These are phyloP conservation scores for Salvia miltiorrhiza DNA, from an alignment of 257 asterid species.

Conservation along the genomic window DNA sequence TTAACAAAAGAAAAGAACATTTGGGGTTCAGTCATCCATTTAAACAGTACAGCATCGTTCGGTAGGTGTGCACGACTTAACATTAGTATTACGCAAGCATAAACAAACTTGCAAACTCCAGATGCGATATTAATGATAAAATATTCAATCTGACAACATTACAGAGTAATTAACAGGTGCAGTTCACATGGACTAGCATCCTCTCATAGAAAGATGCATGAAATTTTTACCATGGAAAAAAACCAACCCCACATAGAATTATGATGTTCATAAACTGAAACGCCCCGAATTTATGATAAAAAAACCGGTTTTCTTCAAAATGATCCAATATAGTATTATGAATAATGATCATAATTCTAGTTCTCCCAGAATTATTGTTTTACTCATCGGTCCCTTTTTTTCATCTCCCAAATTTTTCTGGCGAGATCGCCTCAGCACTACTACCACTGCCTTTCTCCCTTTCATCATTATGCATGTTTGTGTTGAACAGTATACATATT, in stretches of 20 bases:
- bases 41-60: neutral
- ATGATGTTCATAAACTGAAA: constrained; percentile 1
- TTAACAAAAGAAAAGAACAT: neutral
- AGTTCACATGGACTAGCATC: neutral
- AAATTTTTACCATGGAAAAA: neutral
- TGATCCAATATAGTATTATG: neutral
- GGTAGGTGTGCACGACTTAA: neutral
- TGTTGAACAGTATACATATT: too few species aligned
- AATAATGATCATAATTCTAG: neutral
- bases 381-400: neutral
- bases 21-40: constrained; percentile 8
- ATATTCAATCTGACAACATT: neutral
- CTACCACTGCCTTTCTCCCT: too few species aligned
- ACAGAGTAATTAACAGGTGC: neutral
- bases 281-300: neutral
- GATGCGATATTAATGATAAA: neutral
- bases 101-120: neutral
- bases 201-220: neutral
- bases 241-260: neutral
- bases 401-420: too few species aligned
- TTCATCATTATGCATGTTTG: too few species aligned
- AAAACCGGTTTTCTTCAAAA: neutral
- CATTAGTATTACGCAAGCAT: neutral
- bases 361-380: neutral
- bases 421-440: too few species aligned